These are phyloP conservation scores for Phytopythium aichiense DNA, from an alignment of 352 stramenopile genomes.

Conservation along the genomic window DNA sequence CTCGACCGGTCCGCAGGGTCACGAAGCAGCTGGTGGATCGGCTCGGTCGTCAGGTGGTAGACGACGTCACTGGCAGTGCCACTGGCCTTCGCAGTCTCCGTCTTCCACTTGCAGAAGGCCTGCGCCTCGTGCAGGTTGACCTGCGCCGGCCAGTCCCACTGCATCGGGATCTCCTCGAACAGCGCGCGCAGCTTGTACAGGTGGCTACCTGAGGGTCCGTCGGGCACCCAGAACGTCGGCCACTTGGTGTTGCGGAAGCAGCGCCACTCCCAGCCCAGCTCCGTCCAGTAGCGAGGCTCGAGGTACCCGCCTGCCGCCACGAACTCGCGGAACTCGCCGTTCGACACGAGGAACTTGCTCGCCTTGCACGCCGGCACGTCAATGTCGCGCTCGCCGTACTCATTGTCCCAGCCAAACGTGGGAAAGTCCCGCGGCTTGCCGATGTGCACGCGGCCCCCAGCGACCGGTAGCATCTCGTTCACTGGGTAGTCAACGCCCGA, in stretches of 20 bases:
- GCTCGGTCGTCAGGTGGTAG: constrained; percentile 91
- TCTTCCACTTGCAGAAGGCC: constrained; percentile 90
- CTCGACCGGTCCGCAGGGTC: constrained; percentile 46
- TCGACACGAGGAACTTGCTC: constrained; percentile 92
- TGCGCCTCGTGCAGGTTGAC: constrained; percentile 96
- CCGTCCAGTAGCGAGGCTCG: constrained; percentile 86
- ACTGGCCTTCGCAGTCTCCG: constrained; percentile 29
- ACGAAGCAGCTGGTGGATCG: constrained; percentile 91
- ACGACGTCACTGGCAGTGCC: constrained; percentile 44
- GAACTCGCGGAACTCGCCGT: constrained; percentile 96
- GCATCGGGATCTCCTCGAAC: constrained; percentile 91
- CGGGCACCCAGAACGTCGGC: constrained; percentile 93
- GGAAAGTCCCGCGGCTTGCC: constrained; percentile 91
- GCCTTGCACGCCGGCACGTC: constrained; percentile 86
- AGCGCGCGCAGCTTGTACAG: constrained; percentile 93
- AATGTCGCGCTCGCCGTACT: constrained; percentile 91
- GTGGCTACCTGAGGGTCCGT: constrained; percentile 90
- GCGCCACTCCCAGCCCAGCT: constrained; percentile 93
- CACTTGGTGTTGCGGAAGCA: constrained; percentile 96
- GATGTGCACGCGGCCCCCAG: constrained; percentile 60
- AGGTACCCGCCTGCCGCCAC: constrained; percentile 92
- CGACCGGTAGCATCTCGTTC: constrained; percentile 88
- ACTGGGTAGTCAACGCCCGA: constrained; percentile 83
- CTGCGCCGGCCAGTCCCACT: constrained; percentile 94
- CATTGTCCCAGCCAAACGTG: constrained; percentile 97